Evolutionary conservation across 805 yeast species (phyloP), one percentile per base, ranked within the genome.

Genomic region (Blastobotrys terrestris): DNA sequence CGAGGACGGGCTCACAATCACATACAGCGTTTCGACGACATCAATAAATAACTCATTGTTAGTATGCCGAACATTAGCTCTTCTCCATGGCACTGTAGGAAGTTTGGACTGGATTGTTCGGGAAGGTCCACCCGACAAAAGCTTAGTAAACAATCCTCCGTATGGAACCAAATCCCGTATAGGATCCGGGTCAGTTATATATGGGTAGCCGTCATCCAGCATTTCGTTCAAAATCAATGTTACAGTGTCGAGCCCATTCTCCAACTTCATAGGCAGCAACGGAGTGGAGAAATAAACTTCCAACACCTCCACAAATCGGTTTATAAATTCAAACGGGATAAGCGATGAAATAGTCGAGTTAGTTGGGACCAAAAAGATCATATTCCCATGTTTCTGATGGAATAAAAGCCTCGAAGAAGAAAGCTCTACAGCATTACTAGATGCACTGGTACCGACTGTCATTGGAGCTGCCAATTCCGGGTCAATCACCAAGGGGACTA

Each of bases 11-110:
- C 68, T 20, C 74, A 83, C 66, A 0, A 85, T 74, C 39, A 84
- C 77, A 56, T 77, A 77, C 19, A 87, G 66, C 0, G 76, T 71
- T 66, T 92, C 99, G 2, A 76, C 74, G 3, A 94, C 65, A 67
- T 94, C 98, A 6, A 92, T 85, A 65, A 83, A 89, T 67, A 92
- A 75, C 67, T 92, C 98, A 67, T 92, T 89, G 58, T 83, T 83
- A 2, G 87, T 77, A 65, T 87, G 81, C 58, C 77, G 78, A n/a
- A 86, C 84, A 57, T 81, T 78, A 3, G 83, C 64, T 46, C 79
- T 74, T 61, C 98, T 77, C 98, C 98, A 92, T 1, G 96, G 96
- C 6, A 72, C 70, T 22, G 63, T 63, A 14, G 57, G 44, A 7
- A 60, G 53, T 6, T 59, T 54, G 3, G 63, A 58, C 18, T 52